Conservation (phyloP, 306 rosid genomes). For the Cyamopsis tetragonoloba region DNA sequence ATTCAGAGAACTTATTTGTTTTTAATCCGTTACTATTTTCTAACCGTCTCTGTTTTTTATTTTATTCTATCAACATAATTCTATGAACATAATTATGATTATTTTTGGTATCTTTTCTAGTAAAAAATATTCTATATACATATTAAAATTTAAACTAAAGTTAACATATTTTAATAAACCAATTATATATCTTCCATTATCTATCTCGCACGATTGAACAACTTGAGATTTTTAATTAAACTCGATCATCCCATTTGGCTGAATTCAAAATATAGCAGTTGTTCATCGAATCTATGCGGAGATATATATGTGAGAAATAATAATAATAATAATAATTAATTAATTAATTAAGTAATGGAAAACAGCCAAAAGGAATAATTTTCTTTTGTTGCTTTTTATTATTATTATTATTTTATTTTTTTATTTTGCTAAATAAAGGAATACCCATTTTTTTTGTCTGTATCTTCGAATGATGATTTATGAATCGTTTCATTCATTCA, state of each 20-base stretch:
- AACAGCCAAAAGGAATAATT: neutral
- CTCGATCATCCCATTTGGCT: neutral
- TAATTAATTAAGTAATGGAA: neutral
- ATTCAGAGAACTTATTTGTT: too few species aligned
- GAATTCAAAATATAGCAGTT: neutral
- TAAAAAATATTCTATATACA: too few species aligned
- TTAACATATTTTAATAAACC: too few species aligned
- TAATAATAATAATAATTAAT: too few species aligned
- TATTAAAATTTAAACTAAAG: too few species aligned
- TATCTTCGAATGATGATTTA: neutral
- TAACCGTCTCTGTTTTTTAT: too few species aligned
- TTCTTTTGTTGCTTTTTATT: neutral
- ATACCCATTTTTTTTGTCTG: neutral
- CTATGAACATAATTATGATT: neutral
- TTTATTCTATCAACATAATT: too few species aligned
- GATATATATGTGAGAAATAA: neutral
- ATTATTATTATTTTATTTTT: too few species aligned
- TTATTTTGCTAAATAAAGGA: neutral
- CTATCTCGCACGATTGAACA: too few species aligned
- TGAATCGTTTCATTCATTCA: neutral
- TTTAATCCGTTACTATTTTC: too few species aligned
- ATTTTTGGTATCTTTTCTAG: neutral
- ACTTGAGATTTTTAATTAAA: neutral
- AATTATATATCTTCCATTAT: too few species aligned
- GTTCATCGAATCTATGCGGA: neutral